These are phyloP conservation scores for Dendrobium nobile DNA, from an alignment of 106 monocot species.

Conservation along the genomic window DNA sequence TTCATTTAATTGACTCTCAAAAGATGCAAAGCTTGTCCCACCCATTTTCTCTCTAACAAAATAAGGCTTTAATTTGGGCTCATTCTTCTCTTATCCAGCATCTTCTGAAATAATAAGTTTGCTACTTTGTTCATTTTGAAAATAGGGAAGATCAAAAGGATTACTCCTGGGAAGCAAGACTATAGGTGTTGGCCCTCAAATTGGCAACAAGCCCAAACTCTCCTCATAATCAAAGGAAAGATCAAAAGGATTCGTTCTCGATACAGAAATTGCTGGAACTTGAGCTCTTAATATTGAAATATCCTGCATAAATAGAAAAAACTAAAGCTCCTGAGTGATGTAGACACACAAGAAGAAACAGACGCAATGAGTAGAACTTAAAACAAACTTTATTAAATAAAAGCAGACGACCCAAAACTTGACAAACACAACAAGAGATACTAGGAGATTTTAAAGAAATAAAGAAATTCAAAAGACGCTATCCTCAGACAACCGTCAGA, in stretches of 20 bases:
- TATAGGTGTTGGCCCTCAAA: constrained; percentile 69
- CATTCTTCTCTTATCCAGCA: constrained; percentile 13
- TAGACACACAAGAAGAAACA: too few species aligned
- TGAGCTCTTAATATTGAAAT: constrained; percentile 33
- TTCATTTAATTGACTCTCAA: constrained; percentile 32
- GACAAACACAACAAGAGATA: too few species aligned
- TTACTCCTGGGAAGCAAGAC: constrained; percentile 34
- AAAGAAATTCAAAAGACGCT: too few species aligned
- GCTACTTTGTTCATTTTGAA: constrained; percentile 18
- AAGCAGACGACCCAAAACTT: too few species aligned
- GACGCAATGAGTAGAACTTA: too few species aligned
- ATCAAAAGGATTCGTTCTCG: constrained; percentile 67
- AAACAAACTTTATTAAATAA: too few species aligned
- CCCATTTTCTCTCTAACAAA: constrained; percentile 32
- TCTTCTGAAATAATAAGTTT: constrained; percentile 18
- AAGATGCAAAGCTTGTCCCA: constrained; percentile 10
- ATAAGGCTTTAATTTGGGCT: constrained; percentile 32
- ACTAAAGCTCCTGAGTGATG: constrained; percentile 59
- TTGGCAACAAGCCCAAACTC: constrained; percentile 28
- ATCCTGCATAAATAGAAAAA: constrained; percentile 22
- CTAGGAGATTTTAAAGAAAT: too few species aligned
- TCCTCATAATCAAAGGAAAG: constrained; percentile 50
- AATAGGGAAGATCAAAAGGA: constrained; percentile 48
- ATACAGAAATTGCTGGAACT: constrained; percentile 44
- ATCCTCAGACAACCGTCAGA: too few species aligned